Percentiles rank a stretch among this genome's conserved stretches.
These are phyloP conservation scores for Abrus pulchellus DNA, from an alignment of 306 rosid genomes.

Conservation along the genomic window DNA sequence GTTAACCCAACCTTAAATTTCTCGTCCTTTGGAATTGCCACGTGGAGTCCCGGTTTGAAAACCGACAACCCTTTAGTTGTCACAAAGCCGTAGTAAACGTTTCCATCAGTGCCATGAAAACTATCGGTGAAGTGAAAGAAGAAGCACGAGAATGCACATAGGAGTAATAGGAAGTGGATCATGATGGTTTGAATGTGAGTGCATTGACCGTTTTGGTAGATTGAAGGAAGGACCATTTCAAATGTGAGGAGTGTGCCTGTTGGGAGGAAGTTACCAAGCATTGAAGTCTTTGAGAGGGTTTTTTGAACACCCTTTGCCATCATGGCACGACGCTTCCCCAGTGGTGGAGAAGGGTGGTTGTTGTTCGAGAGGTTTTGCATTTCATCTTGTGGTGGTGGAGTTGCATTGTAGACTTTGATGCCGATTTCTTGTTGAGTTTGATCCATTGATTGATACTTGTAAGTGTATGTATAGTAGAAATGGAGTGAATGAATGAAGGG, in stretches of 20 bases:
- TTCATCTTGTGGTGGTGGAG: conserved; percentile 30
- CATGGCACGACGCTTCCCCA: conserved; percentile 55
- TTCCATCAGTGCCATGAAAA: conserved; percentile 67
- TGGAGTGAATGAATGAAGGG: too few relatives aligned
- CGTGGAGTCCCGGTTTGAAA: conserved; percentile 64
- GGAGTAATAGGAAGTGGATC: conserved; percentile 57
- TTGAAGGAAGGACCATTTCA: conserved; percentile 84
- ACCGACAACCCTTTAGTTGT: conserved; percentile 68
- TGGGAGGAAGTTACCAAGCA: conserved; percentile 85
- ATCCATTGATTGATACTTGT: conserved; percentile 40
- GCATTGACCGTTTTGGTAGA: conserved; percentile 69
- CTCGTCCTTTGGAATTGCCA: conserved; percentile 64
- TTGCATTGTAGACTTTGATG: conserved; percentile 69
- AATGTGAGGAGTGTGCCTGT: conserved; percentile 81
- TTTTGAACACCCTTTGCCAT: conserved; percentile 85
- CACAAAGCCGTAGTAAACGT: conserved; percentile 75
- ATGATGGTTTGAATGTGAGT: conserved; percentile 55
- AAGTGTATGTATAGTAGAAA: too few relatives aligned
- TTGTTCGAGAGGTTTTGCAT: background rate
- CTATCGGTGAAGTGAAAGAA: conserved; percentile 83
- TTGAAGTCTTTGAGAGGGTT: conserved; percentile 71
- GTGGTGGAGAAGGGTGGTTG: background rate
- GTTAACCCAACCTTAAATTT: conserved; percentile 51
- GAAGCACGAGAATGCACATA: conserved; percentile 80
- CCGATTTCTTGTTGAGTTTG: conserved; percentile 46